Percentiles rank a stretch among this genome's conserved stretches.
Evolutionary conservation across 352 stramenopile species (phyloP).

Genomic region (Phytophthora sansomeana): DNA sequence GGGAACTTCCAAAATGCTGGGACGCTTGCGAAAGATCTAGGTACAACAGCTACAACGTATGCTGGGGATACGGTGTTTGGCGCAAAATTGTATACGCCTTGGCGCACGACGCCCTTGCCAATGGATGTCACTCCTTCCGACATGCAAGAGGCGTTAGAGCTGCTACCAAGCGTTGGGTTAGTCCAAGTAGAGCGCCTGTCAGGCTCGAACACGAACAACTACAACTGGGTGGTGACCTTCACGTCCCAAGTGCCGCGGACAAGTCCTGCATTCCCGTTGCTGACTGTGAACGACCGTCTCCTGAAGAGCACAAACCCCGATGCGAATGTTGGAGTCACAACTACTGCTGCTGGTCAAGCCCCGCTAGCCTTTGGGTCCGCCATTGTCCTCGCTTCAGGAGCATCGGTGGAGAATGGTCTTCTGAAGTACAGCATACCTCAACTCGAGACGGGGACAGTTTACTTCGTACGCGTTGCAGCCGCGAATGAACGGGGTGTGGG

Average conservation of each 20-base stretch:
- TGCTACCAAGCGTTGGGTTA: conserved; percentile 88
- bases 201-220: conserved; percentile 64
- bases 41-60: conserved; percentile 41
- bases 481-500: conserved; percentile 86
- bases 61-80: conserved; percentile 53
- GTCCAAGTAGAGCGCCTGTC: conserved; percentile 91
- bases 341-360: conserved; percentile 33
- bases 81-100: conserved; percentile 56
- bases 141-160: conserved; percentile 86
- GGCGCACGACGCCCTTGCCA: conserved; percentile 61
- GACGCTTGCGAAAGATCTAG: conserved; percentile 37
- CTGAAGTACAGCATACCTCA: conserved; percentile 66
- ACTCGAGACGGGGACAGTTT: conserved; percentile 62
- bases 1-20: conserved; percentile 35
- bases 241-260: conserved; percentile 55
- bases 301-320: conserved; percentile 33
- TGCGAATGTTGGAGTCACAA: conserved; percentile 38
- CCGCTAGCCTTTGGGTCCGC: conserved; percentile 51
- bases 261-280: conserved; percentile 37
- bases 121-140: conserved; percentile 64
- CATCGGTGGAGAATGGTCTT: conserved; percentile 5
- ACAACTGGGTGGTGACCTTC: conserved; percentile 93
- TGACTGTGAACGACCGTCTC: conserved; percentile 63
- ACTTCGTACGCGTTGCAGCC: conserved; percentile 86
- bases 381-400: conserved; percentile 27